Conservation (phyloP, 1,284 basidiomycete species). For the Vanrija sp. region DNA sequence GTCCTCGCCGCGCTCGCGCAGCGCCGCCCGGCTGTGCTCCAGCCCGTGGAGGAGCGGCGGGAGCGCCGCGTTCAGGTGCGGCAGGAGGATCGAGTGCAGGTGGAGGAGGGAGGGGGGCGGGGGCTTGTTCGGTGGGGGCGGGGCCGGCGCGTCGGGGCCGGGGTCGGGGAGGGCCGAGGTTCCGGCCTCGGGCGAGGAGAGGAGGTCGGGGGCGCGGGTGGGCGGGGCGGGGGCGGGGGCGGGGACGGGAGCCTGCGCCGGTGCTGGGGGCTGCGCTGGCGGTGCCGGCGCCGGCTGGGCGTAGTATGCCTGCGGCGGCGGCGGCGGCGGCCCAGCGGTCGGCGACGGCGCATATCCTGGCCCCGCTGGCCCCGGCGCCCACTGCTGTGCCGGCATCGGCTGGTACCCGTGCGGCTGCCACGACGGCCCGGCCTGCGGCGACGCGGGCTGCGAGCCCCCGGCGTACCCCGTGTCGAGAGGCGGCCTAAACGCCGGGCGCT, state of each 20-base stretch:
- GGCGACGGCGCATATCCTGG: constrained; percentile 9
- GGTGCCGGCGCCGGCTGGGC: constrained; percentile 14
- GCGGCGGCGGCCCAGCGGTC: constrained; percentile 1
- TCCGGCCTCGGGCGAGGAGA: constrained; percentile 31
- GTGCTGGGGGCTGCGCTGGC: neutral
- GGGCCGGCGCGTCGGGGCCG: constrained; percentile 50
- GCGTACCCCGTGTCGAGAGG: neutral
- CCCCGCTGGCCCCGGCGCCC: neutral
- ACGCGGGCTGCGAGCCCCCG: neutral
- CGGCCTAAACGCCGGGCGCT: constrained; percentile 8
- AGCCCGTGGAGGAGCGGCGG: constrained; percentile 63
- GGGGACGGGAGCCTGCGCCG: neutral
- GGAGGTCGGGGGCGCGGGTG: constrained; percentile 21
- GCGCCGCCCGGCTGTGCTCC: constrained; percentile 64
- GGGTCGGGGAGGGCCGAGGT: constrained; percentile 37
- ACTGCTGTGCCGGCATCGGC: neutral
- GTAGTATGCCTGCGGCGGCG: neutral
- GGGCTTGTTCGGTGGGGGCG: constrained; percentile 77
- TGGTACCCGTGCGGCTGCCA: neutral
- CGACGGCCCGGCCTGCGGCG: neutral
- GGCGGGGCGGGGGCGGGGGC: constrained; percentile 5
- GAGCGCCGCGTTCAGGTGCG: constrained; percentile 68
- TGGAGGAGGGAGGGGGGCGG: constrained; percentile 66
- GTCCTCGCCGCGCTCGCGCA: constrained; percentile 75
- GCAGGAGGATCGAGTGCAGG: constrained; percentile 75